phyloP scores from a whole-genome alignment of 257 asterid genomes.

The Lantana camara region DNA sequence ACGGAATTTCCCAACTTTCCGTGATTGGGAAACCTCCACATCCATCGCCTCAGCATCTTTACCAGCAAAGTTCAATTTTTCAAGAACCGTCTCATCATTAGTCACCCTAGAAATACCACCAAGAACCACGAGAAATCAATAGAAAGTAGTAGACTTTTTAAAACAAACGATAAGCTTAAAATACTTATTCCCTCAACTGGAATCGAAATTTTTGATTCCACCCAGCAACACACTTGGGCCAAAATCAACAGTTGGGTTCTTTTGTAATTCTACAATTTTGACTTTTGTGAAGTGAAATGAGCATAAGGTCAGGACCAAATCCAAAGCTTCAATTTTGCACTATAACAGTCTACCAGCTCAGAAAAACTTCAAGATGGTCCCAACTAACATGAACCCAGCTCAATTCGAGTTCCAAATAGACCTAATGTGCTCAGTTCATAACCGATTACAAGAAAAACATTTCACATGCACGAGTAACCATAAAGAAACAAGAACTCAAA shows the following conservation, averaged over 20 bases:
- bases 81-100: slow-evolving; percentile 41
- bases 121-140: slow-evolving; percentile 23
- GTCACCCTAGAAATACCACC: slow-evolving; percentile 41
- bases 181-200: not conserved
- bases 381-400: slow-evolving; percentile 7
- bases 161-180: not conserved
- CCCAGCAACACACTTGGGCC: not conserved
- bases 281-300: no score
- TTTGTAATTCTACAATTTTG: not conserved
- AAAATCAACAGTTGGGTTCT: no score
- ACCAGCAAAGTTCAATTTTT: slow-evolving; percentile 36
- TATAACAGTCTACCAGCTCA: not conserved
- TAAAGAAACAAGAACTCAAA: not conserved
- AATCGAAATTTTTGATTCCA: not conserved
- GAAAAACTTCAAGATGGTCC: not conserved
- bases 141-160: not conserved
- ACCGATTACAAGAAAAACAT: not conserved
- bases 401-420: slow-evolving; percentile 9
- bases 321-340: slow-evolving; percentile 1
- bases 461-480: not conserved
- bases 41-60: slow-evolving; percentile 70
- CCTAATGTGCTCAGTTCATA: not conserved
- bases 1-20: slow-evolving; percentile 66
- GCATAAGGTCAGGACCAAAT: slow-evolving; percentile 8
- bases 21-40: slow-evolving; percentile 62